Percentiles rank a stretch among this genome's conserved stretches.
These are phyloP conservation scores for Xylariales sp. DNA, from an alignment of 2,329 filamentous ascomycete genomes.

Conservation along the genomic window DNA sequence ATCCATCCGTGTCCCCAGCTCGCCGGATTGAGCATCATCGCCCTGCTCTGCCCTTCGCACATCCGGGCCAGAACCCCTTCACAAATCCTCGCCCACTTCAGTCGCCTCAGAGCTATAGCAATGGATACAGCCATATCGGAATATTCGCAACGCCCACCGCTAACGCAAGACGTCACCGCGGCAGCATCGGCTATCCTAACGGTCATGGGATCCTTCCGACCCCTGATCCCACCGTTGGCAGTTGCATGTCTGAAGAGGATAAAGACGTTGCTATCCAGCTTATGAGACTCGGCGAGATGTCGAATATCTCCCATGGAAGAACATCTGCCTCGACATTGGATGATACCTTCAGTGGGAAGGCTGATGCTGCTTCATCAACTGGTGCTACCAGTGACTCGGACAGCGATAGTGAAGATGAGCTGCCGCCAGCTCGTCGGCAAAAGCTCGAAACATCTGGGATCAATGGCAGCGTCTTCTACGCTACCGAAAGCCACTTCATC, in stretches of 20 bases:
- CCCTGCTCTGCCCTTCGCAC: constrained; percentile 69
- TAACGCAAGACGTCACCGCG: constrained; percentile 62
- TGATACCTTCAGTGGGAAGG: constrained; percentile 86
- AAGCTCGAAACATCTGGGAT: constrained; percentile 43
- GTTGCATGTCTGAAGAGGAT: constrained; percentile 92
- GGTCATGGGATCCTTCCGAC: constrained; percentile 72
- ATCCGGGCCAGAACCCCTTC: constrained; percentile 74
- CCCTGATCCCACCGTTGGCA: constrained; percentile 93
- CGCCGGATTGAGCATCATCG: constrained; percentile 71
- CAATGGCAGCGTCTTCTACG: constrained; percentile 44
- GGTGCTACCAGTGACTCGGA: constrained; percentile 78
- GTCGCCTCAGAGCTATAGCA: constrained; percentile 73
- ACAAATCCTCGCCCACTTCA: constrained; percentile 72
- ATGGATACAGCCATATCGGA: constrained; percentile 47
- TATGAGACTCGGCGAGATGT: constrained; percentile 91
- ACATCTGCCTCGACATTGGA: constrained; percentile 91
- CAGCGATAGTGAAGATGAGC: constrained; percentile 60
- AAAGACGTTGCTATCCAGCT: constrained; percentile 93
- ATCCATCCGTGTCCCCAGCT: constrained; percentile 91
- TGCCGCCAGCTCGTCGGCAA: constrained; percentile 54
- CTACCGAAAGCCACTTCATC: constrained; percentile 49
- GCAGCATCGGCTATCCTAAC: constrained; percentile 56
- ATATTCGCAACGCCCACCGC: constrained; percentile 60
- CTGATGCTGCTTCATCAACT: constrained; percentile 78
- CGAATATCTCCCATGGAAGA: constrained; percentile 87